Evolutionary conservation across 2,329 filamentous ascomycete species (phyloP), one percentile per base, ranked within the genome.

Genomic region (Colletotrichum brevisporum): DNA sequence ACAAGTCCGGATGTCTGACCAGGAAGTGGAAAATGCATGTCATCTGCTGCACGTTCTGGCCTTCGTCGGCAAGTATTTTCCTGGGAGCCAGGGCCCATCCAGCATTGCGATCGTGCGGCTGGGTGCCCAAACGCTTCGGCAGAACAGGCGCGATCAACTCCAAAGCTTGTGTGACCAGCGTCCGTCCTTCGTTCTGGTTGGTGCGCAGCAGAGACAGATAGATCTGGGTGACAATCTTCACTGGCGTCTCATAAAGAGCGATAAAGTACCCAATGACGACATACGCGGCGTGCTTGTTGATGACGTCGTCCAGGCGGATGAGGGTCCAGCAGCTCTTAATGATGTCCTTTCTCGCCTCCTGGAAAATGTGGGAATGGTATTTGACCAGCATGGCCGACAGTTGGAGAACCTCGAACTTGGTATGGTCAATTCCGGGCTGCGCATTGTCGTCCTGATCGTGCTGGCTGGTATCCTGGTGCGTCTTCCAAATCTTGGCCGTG

Each of bases 251-350:
- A 77, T 97, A 99, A 72, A 97, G 93, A 0, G 94, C 94, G 75
- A 99, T 98, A 83, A 99, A 99, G 80, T 98, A 99, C 3, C 94
- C 94, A 70, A 99, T 97, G 6, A 99, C 90, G 5, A 98, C 95
- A 75, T 99, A 99, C 3, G 96, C 95, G 0, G 95, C 96, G 78
- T 98, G 96, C 80, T 99, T 99, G 84, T 98, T 99, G 83, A 99
- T 97, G 66, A 97, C 93, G 79, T 99, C 96, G 76, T 99, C 97
- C n/a, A 99, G 88, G 26, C 94, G 90, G 75, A 99, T 99, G 77
- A 97, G 98, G 18, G 95, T 97, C 96, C 96, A 99, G 3, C 94
- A 95, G 80, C 98, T 99, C 81, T 98, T 98, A 77, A 99, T 99
- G 71, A 99, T 95, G 72, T 99, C 96, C 80, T 99, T 99, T 45